Evolutionary conservation across 495 filamentous ascomycete species (phyloP).

Genomic region (Penicillium simplicissimum): DNA sequence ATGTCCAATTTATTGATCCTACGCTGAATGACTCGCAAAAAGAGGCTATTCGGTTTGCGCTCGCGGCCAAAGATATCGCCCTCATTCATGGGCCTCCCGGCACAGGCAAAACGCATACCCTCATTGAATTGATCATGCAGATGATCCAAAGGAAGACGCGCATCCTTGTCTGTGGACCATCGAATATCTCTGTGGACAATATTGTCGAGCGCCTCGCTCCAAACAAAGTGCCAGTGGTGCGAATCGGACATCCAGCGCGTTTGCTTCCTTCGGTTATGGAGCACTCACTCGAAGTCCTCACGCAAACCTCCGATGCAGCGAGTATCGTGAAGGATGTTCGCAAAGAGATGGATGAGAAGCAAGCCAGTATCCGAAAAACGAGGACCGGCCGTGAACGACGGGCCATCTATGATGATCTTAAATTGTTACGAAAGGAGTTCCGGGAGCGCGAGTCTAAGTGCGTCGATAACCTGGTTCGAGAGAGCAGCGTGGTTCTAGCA

Average conservation of each 20-base stretch:
- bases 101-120: slow-evolving; percentile 95
- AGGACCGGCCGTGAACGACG: slow-evolving; percentile 75
- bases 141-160: slow-evolving; percentile 68
- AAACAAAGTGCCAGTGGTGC: slow-evolving; percentile 80
- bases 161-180: slow-evolving; percentile 90
- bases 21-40: slow-evolving; percentile 88
- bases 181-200: slow-evolving; percentile 97
- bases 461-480: slow-evolving; percentile 68
- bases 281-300: slow-evolving; percentile 91
- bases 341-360: slow-evolving; percentile 89
- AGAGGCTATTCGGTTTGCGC: slow-evolving; percentile 84
- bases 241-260: slow-evolving; percentile 90
- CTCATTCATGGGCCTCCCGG: slow-evolving; percentile 95
- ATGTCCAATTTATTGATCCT: slow-evolving; percentile 74
- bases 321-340: slow-evolving; percentile 89
- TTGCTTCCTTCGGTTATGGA: slow-evolving; percentile 84
- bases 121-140: slow-evolving; percentile 93
- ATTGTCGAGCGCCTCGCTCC: slow-evolving; percentile 92
- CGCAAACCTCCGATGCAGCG: slow-evolving; percentile 84
- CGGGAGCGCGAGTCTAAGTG: slow-evolving; percentile 80
- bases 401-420: slow-evolving; percentile 82
- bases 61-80: slow-evolving; percentile 80
- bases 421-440: slow-evolving; percentile 84
- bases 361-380: slow-evolving; percentile 85
- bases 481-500: slow-evolving; percentile 84